These are phyloP conservation scores for Elongisporangium undulatum DNA, from an alignment of 352 stramenopile genomes.

Conservation along the genomic window DNA sequence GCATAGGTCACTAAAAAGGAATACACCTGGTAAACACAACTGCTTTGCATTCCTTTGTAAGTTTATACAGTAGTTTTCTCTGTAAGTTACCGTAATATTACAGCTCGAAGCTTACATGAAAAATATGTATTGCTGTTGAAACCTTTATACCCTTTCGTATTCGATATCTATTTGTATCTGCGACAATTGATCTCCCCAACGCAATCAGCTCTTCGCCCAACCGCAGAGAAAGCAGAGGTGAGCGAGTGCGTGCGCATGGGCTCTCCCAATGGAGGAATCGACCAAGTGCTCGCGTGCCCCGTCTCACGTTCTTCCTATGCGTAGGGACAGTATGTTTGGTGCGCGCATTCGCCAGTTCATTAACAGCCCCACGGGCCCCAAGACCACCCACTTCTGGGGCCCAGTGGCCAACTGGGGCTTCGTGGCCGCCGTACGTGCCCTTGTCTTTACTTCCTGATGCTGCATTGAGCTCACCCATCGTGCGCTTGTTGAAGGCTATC, in stretches of 20 bases:
- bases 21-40: too few species aligned
- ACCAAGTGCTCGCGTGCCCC: neutral
- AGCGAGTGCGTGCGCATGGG: neutral
- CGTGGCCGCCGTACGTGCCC: constrained; percentile 59
- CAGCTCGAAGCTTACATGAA: neutral
- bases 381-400: constrained; percentile 88
- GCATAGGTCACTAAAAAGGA: neutral
- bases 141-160: neutral
- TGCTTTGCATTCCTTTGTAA: too few species aligned
- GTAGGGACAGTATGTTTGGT: constrained; percentile 14
- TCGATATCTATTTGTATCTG: neutral
- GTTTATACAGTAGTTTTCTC: neutral
- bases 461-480: constrained; percentile 1
- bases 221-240: neutral
- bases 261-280: neutral
- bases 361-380: constrained; percentile 77
- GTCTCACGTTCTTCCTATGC: neutral
- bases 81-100: neutral
- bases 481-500: constrained; percentile 47
- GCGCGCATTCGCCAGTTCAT: constrained; percentile 63
- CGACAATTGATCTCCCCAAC: neutral
- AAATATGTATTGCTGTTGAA: too few species aligned
- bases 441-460: neutral
- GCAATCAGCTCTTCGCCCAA: neutral
- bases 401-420: constrained; percentile 88